Evolutionary conservation across 192 early-diverging fungal species (phyloP).

Genomic region (Umbelopsis ramanniana): DNA sequence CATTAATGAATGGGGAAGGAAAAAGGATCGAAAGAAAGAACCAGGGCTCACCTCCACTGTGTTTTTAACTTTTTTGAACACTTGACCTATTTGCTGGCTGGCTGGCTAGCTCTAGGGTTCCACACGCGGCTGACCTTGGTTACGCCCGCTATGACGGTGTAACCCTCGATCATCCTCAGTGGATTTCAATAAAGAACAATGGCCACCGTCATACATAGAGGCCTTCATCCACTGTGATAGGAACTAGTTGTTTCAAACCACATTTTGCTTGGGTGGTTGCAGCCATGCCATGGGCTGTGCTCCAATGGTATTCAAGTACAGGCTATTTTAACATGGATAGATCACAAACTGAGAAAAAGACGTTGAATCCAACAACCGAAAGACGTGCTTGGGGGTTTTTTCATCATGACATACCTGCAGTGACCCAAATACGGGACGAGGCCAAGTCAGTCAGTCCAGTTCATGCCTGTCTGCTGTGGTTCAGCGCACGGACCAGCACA

Average conservation of each 20-base stretch:
- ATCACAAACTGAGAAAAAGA: too few relatives aligned
- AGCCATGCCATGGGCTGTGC: too few relatives aligned
- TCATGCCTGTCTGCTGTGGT: not conserved
- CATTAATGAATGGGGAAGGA: not conserved
- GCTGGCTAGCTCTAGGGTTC: not conserved
- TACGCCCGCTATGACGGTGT: conserved; percentile 1
- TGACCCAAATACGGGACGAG: not conserved
- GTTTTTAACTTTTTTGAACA: not conserved
- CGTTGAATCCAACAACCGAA: too few relatives aligned
- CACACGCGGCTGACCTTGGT: conserved; percentile 17
- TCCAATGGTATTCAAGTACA: too few relatives aligned
- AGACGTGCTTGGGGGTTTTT: too few relatives aligned
- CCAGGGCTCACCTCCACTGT: not conserved
- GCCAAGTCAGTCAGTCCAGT: not conserved
- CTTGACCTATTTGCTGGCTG: conserved; percentile 12
- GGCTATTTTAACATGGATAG: too few relatives aligned
- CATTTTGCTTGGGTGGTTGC: not conserved
- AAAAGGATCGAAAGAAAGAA: not conserved
- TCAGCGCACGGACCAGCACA: conserved; percentile 7
- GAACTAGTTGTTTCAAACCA: not conserved
- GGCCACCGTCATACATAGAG: too few relatives aligned
- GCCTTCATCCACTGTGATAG: too few relatives aligned
- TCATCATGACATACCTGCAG: not conserved
- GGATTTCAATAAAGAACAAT: not conserved
- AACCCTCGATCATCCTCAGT: not conserved